Evolutionary conservation across 2,329 filamentous ascomycete genomes (phyloP), one percentile per base, ranked within the genome.

Genomic region (Meredithiella fracta): DNA sequence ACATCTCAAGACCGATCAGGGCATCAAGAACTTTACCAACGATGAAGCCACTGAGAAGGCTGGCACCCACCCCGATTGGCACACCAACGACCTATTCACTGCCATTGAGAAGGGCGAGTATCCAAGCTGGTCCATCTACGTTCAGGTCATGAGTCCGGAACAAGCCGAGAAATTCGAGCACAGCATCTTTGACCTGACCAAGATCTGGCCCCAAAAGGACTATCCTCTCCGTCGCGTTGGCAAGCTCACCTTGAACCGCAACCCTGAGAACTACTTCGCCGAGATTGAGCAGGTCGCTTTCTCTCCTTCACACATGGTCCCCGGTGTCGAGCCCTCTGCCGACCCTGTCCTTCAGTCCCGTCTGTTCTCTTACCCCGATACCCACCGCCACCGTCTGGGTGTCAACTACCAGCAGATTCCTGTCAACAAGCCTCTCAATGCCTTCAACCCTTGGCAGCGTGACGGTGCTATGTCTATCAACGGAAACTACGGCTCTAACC

Each of bases 381-480:
- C 80, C 23, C 79, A 82, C 59, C 74, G 78, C 38, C 76, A 84
- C 67, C 77, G 80, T 47, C 68, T 83, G 2, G 79, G 80, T 34
- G 71, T 72, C 53, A 83, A 83, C 68, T 82, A 80, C 66, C 75
- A 80, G 61, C 77, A 82, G 63, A 75, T 83, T 55, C 79, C 79
- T 22, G 75, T 79, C 62, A 83, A 82, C 67, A 71, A 71, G 54
- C 74, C 78, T 0, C 71, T 70, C 67, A 70, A 63, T 69, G 71
- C 71, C 68, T 73, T 77, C 73, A 73, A 83, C 62, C 84, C 84
- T 60, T 85, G 80, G 72, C 83, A 87, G 66, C 79, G 85, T 59
- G 84, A 88, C 63, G 85, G 85, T 15, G 64, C 66, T 58, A 88
- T 87, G 82, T 77, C 80, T 57, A 72, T 79, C 64, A 84, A 87